phyloP scores from a whole-genome alignment of 2,329 filamentous ascomycete genomes.

The Paradendryphiella salina region DNA sequence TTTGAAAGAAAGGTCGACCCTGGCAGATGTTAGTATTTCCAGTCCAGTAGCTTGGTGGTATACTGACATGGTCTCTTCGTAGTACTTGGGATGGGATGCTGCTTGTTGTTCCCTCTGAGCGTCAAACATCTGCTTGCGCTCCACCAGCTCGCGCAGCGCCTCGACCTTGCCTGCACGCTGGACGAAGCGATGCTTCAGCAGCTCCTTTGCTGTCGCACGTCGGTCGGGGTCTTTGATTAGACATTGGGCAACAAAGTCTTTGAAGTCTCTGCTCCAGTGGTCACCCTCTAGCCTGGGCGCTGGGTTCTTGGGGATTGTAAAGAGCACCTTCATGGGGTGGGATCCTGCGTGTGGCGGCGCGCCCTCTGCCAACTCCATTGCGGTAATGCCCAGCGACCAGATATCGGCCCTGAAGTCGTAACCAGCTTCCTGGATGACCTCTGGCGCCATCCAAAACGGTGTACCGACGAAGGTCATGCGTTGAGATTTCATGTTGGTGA shows the following conservation, averaged over 20 bases:
- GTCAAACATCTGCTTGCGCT: slow-evolving; percentile 80
- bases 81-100: slow-evolving; percentile 73
- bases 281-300: slow-evolving; percentile 81
- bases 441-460: slow-evolving; percentile 98
- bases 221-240: slow-evolving; percentile 89
- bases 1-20: slow-evolving; percentile 66
- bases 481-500: slow-evolving; percentile 97
- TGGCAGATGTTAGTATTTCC: slow-evolving; percentile 33
- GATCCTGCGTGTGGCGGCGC: slow-evolving; percentile 94
- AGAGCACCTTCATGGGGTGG: slow-evolving; percentile 97
- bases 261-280: slow-evolving; percentile 84
- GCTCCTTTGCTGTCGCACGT: slow-evolving; percentile 80
- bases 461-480: slow-evolving; percentile 99
- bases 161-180: slow-evolving; percentile 85
- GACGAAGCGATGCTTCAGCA: slow-evolving; percentile 88
- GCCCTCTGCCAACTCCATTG: slow-evolving; percentile 86
- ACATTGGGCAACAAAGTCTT: slow-evolving; percentile 89
- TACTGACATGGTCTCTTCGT: slow-evolving; percentile 81
- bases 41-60: not conserved
- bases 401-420: slow-evolving; percentile 98
- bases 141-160: slow-evolving; percentile 81
- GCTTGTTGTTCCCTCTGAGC: slow-evolving; percentile 63
- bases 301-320: slow-evolving; percentile 89
- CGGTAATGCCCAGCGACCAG: slow-evolving; percentile 94
- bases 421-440: slow-evolving; percentile 96